Base-by-base conservation (phyloP, 2,329 filamentous ascomycete species). In the Fusarium redolens region DNA sequence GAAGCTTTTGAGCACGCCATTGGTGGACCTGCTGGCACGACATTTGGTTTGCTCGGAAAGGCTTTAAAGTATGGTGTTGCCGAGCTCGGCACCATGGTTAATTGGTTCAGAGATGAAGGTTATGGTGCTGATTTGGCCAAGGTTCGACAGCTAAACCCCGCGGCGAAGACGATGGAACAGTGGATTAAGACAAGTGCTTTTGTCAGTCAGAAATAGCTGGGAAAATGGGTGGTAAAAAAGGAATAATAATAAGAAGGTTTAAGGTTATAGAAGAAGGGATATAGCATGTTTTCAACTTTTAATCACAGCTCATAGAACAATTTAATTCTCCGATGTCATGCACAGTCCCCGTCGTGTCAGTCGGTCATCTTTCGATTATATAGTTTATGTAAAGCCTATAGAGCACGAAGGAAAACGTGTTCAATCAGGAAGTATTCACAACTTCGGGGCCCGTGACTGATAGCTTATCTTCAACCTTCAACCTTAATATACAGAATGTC, bases 61-160 rank as follows among this genome's bases (percentile, higher is more conserved):
- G 69, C 69, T 12, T 18, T 73, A 9, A 67, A 71, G 40, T 20
- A 64, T 33, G 59, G 55, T 2, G 59, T 73, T 20, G 20, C 56
- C 5, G 70, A 73, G 31, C 28, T 71, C 20, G 70, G 70, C 15
- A 66, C 50, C 37, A 73, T 73, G 71, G 61, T 58, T 13, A 43
- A 63, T 28, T 73, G 71, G 71, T 73, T 73, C 25, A 66, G 59
- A 51, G 61, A 73, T 13, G 65, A 70, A 17, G 71, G 71, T 4
- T 73, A 73, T 15, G 61, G 52, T 1, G 71, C 69, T 11, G 62
- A 73, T 12, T 22, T 73, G 28, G 28, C 37, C 15, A 61, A 57
- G 35, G 38, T 73, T 30, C 57, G 58, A 35, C 58, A 73, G 25
- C 5, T 73, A 25, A 65, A 73, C 38, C 71, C 70, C 12, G 48